Evolutionary conservation across 2,329 filamentous ascomycete genomes (phyloP).

Genomic region (Pseudogymnoascus sp.): DNA sequence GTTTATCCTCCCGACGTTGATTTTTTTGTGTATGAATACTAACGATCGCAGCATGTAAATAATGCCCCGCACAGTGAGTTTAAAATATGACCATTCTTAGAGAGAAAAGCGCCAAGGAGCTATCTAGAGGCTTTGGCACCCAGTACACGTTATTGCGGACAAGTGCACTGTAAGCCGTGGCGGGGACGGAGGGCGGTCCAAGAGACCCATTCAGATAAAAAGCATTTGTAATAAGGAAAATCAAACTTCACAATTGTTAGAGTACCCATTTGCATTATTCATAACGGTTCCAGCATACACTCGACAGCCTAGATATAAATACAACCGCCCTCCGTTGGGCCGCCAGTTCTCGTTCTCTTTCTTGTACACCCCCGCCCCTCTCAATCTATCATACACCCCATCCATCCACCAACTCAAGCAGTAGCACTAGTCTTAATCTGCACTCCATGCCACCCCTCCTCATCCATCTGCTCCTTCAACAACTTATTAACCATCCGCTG

Average conservation of each 20-base stretch:
- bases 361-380: background rate
- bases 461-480: slow-evolving; percentile 53
- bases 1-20: background rate
- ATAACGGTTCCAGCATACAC: background rate
- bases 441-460: slow-evolving; percentile 76
- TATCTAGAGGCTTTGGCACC: background rate
- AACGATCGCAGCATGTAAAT: background rate
- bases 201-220: background rate
- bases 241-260: background rate
- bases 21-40: background rate
- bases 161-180: background rate
- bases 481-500: slow-evolving; percentile 72
- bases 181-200: background rate
- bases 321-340: background rate
- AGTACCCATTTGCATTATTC: background rate
- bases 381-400: background rate
- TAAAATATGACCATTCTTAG: background rate
- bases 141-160: background rate
- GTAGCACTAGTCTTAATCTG: slow-evolving; percentile 62
- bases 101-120: background rate
- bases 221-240: slow-evolving; percentile 1
- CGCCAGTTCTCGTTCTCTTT: background rate
- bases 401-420: background rate
- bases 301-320: background rate
- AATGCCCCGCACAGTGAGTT: background rate